These are phyloP conservation scores for Chaetoceros muelleri DNA, from an alignment of 108 stramenopile genomes.

Conservation along the genomic window DNA sequence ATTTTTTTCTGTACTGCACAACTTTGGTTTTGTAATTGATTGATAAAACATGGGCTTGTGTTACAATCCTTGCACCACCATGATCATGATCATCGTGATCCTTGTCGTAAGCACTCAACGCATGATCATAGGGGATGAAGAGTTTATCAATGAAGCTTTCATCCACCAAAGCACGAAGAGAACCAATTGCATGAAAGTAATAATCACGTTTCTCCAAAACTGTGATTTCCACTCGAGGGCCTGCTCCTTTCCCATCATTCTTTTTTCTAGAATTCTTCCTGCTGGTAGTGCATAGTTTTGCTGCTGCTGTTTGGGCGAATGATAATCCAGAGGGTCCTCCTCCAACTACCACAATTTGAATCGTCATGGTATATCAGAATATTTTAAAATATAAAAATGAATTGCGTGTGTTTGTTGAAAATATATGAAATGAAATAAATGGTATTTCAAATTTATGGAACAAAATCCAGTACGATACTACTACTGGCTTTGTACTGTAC, in stretches of 20 bases:
- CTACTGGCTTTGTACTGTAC: too few species aligned
- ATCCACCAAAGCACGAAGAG: conserved; percentile 2
- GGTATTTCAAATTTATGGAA: too few species aligned
- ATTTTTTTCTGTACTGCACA: neutral
- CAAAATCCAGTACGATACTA: too few species aligned
- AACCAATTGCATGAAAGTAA: neutral
- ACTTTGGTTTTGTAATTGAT: neutral
- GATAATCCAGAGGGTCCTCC: neutral
- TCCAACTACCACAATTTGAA: conserved; percentile 1
- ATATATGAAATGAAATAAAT: too few species aligned
- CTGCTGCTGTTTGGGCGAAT: neutral
- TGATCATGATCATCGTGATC: too few species aligned
- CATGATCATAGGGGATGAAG: neutral
- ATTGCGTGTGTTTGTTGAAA: too few species aligned
- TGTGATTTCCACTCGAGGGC: neutral
- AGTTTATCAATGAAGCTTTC: neutral
- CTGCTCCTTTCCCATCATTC: neutral
- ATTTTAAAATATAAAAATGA: too few species aligned
- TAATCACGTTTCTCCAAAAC: neutral
- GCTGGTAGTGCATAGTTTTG: neutral
- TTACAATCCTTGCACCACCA: too few species aligned
- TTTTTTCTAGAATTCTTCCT: neutral
- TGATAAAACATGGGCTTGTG: neutral
- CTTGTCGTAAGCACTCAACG: neutral
- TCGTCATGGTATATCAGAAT: neutral